phyloP scores from a whole-genome alignment of 1,284 basidiomycete species.

The Puccinia novopanici region DNA sequence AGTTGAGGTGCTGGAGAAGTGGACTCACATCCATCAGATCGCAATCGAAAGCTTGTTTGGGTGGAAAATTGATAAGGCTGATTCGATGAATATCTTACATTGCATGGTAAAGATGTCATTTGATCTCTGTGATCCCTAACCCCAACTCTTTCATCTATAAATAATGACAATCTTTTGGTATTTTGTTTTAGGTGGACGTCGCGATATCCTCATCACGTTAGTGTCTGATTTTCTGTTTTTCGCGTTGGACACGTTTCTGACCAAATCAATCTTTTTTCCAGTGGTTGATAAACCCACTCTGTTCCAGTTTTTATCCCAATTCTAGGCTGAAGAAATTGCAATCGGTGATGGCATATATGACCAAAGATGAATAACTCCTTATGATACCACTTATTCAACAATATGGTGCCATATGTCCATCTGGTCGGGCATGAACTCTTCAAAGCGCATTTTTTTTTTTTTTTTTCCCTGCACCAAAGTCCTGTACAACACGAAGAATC shows the following conservation, averaged over 20 bases:
- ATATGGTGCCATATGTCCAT: no score
- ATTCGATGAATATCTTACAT: slow-evolving; percentile 14
- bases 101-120: slow-evolving; percentile 1
- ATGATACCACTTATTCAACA: no score
- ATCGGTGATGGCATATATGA: no score
- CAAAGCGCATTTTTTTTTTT: no score
- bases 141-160: not conserved
- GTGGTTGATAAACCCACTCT: slow-evolving; percentile 17
- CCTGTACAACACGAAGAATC: no score
- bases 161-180: not conserved
- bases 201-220: slow-evolving; percentile 2
- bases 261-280: not conserved
- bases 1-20: not conserved
- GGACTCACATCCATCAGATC: slow-evolving; percentile 21
- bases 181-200: slow-evolving; percentile 2
- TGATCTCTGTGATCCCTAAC: not conserved
- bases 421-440: no score
- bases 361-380: no score
- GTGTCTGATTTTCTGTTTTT: not conserved
- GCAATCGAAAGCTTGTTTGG: slow-evolving; percentile 17
- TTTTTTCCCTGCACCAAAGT: no score
- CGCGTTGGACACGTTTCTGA: not conserved
- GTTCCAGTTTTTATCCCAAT: not conserved
- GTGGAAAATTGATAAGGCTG: not conserved
- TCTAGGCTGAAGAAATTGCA: slow-evolving; percentile 1